These are phyloP conservation scores for Cryptococcus sp. DNA, from an alignment of 1,284 basidiomycete genomes.

Conservation along the genomic window DNA sequence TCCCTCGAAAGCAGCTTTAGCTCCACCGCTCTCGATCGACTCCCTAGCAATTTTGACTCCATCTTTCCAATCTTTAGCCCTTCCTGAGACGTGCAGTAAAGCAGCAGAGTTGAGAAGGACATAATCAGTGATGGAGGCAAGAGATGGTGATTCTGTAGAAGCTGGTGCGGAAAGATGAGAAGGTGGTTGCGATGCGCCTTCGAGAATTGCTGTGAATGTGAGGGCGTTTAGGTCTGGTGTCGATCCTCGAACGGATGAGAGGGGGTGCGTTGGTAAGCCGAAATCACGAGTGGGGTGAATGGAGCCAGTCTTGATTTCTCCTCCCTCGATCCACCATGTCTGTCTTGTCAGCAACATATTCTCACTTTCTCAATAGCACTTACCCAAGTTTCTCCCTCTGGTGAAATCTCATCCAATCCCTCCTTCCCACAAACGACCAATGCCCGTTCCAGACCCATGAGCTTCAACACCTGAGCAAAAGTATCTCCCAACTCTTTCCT, in stretches of 20 bases:
- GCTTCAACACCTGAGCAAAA: conserved; percentile 69
- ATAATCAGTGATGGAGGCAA: conserved; percentile 69
- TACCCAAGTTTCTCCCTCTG: conserved; percentile 80
- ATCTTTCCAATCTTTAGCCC: conserved; percentile 64
- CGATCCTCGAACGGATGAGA: conserved; percentile 66
- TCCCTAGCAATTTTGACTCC: conserved; percentile 69
- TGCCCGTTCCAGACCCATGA: conserved; percentile 66
- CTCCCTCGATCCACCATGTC: conserved; percentile 52
- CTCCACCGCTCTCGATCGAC: conserved; percentile 67
- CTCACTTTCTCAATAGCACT: conserved; percentile 32
- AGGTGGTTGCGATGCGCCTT: conserved; percentile 26
- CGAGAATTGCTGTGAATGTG: conserved; percentile 52
- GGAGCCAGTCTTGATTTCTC: conserved; percentile 43
- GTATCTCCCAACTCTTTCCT: conserved; percentile 75
- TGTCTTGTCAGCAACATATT: conserved; percentile 24
- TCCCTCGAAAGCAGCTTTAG: conserved; percentile 64
- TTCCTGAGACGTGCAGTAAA: conserved; percentile 70
- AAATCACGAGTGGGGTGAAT: conserved; percentile 57
- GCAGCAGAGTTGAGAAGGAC: conserved; percentile 82
- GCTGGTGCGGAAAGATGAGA: conserved; percentile 40
- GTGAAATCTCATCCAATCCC: conserved; percentile 89
- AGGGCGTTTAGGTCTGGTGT: conserved; percentile 64
- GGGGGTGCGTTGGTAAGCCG: conserved; percentile 65
- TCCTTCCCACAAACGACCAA: conserved; percentile 93
- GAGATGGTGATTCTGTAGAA: conserved; percentile 50